Conservation (phyloP, 352 stramenopile genomes). For the Phytophthora megakarya region DNA sequence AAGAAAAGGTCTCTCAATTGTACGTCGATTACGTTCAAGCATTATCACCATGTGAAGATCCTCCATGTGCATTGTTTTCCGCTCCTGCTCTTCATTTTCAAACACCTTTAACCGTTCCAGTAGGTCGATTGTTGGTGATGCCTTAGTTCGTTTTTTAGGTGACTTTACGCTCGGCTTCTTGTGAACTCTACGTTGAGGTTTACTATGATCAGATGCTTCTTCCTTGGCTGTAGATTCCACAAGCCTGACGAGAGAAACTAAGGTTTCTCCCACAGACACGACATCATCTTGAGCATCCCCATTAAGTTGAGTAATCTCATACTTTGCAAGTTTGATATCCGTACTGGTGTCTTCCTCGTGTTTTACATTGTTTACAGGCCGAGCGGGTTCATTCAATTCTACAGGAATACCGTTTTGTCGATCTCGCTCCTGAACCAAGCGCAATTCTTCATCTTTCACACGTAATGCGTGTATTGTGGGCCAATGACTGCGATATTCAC, state of each 20-base stretch:
- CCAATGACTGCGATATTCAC: slow-evolving; percentile 45
- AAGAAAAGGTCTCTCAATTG: slow-evolving; percentile 48
- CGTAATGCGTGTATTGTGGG: slow-evolving; percentile 34
- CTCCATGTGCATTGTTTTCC: slow-evolving; percentile 49
- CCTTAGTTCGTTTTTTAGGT: slow-evolving; percentile 11
- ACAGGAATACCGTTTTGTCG: slow-evolving; percentile 11
- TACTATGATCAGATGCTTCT: background rate
- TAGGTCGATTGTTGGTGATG: slow-evolving; percentile 6
- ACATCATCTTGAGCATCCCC: background rate
- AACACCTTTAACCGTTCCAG: slow-evolving; percentile 40
- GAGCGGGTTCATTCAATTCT: background rate
- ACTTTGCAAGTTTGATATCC: slow-evolving; percentile 3
- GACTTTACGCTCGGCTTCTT: slow-evolving; percentile 15
- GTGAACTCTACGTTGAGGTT: slow-evolving; percentile 17
- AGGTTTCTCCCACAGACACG: slow-evolving; percentile 14
- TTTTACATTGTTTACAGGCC: background rate
- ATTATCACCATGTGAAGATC: slow-evolving; percentile 54
- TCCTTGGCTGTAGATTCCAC: slow-evolving; percentile 22
- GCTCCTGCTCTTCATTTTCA: slow-evolving; percentile 51
- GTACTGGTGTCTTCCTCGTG: background rate
- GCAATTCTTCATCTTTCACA: slow-evolving; percentile 57
- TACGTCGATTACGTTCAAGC: slow-evolving; percentile 48
- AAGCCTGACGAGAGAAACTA: slow-evolving; percentile 23
- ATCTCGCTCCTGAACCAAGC: slow-evolving; percentile 23
- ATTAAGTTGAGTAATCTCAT: slow-evolving; percentile 8